phyloP scores from a whole-genome alignment of 1,284 basidiomycete genomes.

The Ceratobasidium sp. region DNA sequence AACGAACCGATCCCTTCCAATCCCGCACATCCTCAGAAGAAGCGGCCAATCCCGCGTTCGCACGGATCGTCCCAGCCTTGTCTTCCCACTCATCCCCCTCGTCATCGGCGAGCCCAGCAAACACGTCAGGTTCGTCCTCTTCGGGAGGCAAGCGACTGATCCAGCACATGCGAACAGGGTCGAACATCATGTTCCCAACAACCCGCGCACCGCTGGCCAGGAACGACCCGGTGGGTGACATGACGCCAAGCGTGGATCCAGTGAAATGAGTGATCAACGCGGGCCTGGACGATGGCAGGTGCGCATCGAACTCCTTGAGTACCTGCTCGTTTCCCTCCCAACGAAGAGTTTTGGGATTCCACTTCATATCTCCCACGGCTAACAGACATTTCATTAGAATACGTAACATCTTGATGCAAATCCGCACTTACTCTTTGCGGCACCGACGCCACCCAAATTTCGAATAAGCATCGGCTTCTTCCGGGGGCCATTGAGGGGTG shows the following conservation, averaged over 20 bases:
- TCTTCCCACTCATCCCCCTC: conserved; percentile 75
- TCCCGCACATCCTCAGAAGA: conserved; percentile 28
- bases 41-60: conserved; percentile 53
- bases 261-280: conserved; percentile 94
- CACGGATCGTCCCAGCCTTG: conserved; percentile 83
- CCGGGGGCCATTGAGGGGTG: conserved; percentile 50
- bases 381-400: conserved; percentile 50
- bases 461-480: conserved; percentile 88
- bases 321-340: conserved; percentile 98
- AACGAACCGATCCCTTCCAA: conserved; percentile 43
- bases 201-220: conserved; percentile 78
- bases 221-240: conserved; percentile 80
- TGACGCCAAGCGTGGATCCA: conserved; percentile 76
- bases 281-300: conserved; percentile 87
- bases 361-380: conserved; percentile 97
- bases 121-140: conserved; percentile 93
- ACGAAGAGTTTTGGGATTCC: conserved; percentile 88
- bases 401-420: neutral
- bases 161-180: conserved; percentile 95
- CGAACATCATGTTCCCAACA: conserved; percentile 98
- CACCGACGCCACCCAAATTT: conserved; percentile 78
- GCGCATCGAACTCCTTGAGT: conserved; percentile 89
- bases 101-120: conserved; percentile 89
- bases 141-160: conserved; percentile 85
- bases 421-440: conserved; percentile 77